phyloP scores from a whole-genome alignment of 1,284 basidiomycete species.

The Moesziomyces parantarcticus region DNA sequence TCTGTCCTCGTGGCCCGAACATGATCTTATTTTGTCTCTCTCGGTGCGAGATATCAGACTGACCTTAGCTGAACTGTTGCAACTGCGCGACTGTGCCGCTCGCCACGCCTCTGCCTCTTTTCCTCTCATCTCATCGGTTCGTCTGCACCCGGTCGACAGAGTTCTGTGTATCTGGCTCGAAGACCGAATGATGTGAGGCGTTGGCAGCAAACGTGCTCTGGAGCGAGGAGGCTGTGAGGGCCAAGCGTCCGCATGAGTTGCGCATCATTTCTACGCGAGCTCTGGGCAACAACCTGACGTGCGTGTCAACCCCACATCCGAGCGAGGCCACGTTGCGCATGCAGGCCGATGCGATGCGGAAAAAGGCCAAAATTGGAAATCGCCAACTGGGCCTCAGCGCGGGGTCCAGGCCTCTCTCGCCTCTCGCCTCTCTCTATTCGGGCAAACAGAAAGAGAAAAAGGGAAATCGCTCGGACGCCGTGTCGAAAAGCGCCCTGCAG shows the following conservation, averaged over 20 bases:
- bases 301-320: slow-evolving; percentile 7
- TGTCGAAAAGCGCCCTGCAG: slow-evolving; percentile 35
- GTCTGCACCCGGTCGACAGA: no score
- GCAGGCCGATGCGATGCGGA: background rate
- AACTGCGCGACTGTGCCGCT: no score
- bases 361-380: slow-evolving; percentile 4
- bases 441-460: background rate
- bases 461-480: slow-evolving; percentile 8
- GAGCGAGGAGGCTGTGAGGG: background rate
- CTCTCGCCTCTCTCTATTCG: background rate
- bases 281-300: slow-evolving; percentile 17
- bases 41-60: no score
- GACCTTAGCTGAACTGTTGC: no score
- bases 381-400: no score
- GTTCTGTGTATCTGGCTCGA: background rate
- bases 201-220: background rate
- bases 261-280: background rate
- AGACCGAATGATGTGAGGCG: no score
- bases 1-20: no score
- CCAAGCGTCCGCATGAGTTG: slow-evolving; percentile 3
- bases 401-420: background rate
- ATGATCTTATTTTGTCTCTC: no score
- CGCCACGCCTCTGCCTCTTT: no score
- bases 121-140: no score
- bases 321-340: slow-evolving; percentile 14